Conservation (phyloP, 805 yeast genomes). For the Metschnikowia cerradonensis region DNA sequence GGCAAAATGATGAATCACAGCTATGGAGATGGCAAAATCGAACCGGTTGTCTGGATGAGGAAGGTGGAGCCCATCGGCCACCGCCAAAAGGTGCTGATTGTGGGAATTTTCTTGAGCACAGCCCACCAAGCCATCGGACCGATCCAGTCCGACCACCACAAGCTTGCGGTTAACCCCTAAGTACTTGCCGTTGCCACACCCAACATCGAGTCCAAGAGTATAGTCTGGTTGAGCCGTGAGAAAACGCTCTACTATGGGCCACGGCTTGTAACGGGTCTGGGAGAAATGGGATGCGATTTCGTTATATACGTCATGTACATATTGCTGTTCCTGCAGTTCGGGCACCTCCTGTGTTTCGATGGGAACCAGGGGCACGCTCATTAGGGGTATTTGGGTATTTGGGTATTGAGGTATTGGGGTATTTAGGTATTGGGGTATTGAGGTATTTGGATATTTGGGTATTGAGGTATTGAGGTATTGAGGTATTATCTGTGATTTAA, state of each 20-base stretch:
- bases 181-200: constrained; percentile 97
- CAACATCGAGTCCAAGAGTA: constrained; percentile 83
- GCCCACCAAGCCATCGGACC: constrained; percentile 62
- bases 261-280: constrained; percentile 89
- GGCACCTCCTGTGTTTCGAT: constrained; percentile 38
- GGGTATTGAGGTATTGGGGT: no score
- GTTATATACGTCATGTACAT: constrained; percentile 90
- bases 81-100: constrained; percentile 51
- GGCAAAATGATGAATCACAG: constrained; percentile 95
- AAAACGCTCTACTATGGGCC: constrained; percentile 90
- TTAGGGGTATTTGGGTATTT: no score
- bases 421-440: no score
- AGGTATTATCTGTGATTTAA: no score
- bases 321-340: constrained; percentile 60
- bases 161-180: constrained; percentile 65
- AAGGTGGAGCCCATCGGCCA: constrained; percentile 73
- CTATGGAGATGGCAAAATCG: constrained; percentile 91
- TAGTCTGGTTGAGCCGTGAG: constrained; percentile 47
- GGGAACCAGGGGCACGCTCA: constrained; percentile 33
- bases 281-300: constrained; percentile 92
- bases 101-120: constrained; percentile 51
- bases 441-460: no score
- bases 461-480: no score
- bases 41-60: constrained; percentile 37
- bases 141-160: constrained; percentile 69